Base-by-base conservation (phyloP, 306 rosid genomes). In the Spatholobus suberectus region DNA sequence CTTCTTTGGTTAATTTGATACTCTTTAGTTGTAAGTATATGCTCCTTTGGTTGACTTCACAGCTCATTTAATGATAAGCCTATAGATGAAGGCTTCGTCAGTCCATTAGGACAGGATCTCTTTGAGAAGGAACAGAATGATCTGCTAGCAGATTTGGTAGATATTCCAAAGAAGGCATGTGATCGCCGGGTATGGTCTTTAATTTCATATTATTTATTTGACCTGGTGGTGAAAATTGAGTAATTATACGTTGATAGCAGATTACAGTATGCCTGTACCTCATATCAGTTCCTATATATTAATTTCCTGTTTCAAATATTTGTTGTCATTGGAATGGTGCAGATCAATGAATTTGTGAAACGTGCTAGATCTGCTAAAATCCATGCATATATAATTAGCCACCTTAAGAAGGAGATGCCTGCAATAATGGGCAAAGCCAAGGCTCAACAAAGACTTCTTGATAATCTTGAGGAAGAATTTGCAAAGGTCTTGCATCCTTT, bases 281-380 rank as follows among this genome's bases (percentile, higher is more conserved):
- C 24, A 38, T 61, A 40, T 49, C 40, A 54, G 12, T 47, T 46
- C n/a, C 17, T 46, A 55, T 58, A 10, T 74, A 15, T 73, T 72
- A 23, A 27, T 51, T 49, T 67, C 20, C 14, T 26, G 18, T 43
- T 37, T 77, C 35, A 46, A 80, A 58, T 0, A 43, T 32, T 15
- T 59, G 46, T 62, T 41, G 32, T 26, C 18, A 5, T 75, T 72
- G 41, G 0, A 85, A 70, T 80, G 65, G 6, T 69, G 52, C 91
- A 96, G 99, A 96, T 96, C 84, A 94, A 96, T 80, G 98, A 96
- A 82, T 96, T 91, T 78, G 99, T 96, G 21, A 96, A 96, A 70
- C 95, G 98, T 54, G 98, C 99, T 7, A 89, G 99, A 90, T 94
- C 97, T 49, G 99, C 97, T 17, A 96, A 96, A 88, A 94, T 94